These are phyloP conservation scores for Podospora anserina DNA, from an alignment of 495 filamentous ascomycete genomes.

Conservation along the genomic window DNA sequence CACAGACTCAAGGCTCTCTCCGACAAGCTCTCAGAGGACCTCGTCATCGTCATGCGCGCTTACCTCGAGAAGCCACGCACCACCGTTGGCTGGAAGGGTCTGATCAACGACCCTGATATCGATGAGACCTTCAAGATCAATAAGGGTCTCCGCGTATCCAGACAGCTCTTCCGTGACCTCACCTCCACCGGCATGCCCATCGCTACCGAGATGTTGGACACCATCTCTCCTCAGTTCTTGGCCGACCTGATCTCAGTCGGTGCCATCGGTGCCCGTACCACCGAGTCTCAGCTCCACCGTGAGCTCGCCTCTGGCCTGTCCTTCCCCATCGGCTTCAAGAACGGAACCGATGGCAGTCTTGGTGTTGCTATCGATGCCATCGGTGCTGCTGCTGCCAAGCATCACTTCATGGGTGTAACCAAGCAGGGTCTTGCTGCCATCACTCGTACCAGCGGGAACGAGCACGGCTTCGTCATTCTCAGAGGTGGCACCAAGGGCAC, in stretches of 20 bases:
- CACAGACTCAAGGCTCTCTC: conserved; percentile 68
- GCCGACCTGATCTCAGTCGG: conserved; percentile 93
- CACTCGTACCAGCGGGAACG: conserved; percentile 85
- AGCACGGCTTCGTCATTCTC: conserved; percentile 95
- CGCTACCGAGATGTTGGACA: conserved; percentile 96
- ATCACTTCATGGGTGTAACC: conserved; percentile 99
- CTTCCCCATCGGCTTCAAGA: conserved; percentile 99
- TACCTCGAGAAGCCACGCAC: conserved; percentile 99
- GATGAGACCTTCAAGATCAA: conserved; percentile 98
- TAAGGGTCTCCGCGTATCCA: conserved; percentile 86
- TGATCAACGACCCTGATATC: conserved; percentile 98
- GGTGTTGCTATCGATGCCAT: conserved; percentile 96
- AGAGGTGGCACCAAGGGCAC: conserved; percentile 90
- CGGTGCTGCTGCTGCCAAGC: conserved; percentile 81
- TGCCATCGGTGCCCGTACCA: conserved; percentile 95
- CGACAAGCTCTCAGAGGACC: conserved; percentile 71
- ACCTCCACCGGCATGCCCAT: conserved; percentile 86
- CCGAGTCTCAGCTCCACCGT: conserved; percentile 91
- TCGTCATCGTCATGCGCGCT: conserved; percentile 93
- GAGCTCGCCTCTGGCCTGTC: conserved; percentile 95
- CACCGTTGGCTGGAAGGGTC: conserved; percentile 98
- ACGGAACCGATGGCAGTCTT: conserved; percentile 93
- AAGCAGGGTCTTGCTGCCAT: conserved; percentile 97
- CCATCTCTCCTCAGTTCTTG: conserved; percentile 92
- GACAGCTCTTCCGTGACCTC: conserved; percentile 87